These are phyloP conservation scores for Aspergillus latus DNA, from an alignment of 2,329 filamentous ascomycete species.

Conservation along the genomic window DNA sequence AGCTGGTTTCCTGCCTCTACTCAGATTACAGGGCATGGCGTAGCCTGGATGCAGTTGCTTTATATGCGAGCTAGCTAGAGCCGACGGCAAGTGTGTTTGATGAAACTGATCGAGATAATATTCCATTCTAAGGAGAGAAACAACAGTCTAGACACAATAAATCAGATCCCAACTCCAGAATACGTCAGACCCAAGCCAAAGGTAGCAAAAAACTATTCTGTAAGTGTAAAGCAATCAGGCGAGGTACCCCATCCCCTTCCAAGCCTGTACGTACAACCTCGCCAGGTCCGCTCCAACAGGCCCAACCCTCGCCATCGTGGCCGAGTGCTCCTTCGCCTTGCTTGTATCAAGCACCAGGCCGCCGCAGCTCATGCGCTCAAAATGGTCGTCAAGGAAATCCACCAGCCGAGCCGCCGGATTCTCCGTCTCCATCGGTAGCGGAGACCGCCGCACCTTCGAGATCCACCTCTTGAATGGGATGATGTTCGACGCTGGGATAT, in stretches of 20 bases:
- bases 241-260: constrained; percentile 23
- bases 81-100: too few relatives aligned
- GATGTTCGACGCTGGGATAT: constrained; percentile 31
- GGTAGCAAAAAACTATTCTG: neutral
- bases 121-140: too few relatives aligned
- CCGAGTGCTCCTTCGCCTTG: constrained; percentile 38
- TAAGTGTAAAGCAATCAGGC: neutral
- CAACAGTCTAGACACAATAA: too few relatives aligned
- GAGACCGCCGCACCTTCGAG: constrained; percentile 31
- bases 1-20: too few relatives aligned
- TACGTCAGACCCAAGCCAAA: too few relatives aligned
- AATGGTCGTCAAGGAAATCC: constrained; percentile 34
- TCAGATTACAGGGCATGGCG: too few relatives aligned
- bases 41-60: too few relatives aligned
- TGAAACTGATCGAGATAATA: too few relatives aligned
- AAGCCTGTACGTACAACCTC: constrained; percentile 1
- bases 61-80: too few relatives aligned
- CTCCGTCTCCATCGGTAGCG: constrained; percentile 20
- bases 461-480: constrained; percentile 46
- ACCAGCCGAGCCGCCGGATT: constrained; percentile 32
- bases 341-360: constrained; percentile 43
- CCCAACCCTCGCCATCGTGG: neutral
- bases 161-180: too few relatives aligned
- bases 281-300: constrained; percentile 4
- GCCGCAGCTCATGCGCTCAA: constrained; percentile 48